Conservation (phyloP, 306 rosid genomes). For the Chamaecrista fasciculata region DNA sequence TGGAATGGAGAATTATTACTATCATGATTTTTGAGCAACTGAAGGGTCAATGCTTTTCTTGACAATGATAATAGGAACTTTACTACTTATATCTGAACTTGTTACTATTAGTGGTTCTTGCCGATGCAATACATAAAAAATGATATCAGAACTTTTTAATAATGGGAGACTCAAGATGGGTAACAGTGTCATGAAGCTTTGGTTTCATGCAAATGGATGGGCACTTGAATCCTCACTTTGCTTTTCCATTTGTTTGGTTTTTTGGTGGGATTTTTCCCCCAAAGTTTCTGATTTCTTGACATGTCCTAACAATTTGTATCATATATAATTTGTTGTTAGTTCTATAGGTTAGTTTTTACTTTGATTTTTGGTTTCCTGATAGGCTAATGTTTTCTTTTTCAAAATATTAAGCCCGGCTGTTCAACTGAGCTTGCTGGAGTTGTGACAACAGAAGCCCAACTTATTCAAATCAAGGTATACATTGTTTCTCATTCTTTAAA, state of each 20-base stretch:
- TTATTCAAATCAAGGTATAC: constrained; percentile 82
- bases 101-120: neutral
- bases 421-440: constrained; percentile 85
- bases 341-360: neutral
- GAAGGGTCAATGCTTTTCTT: neutral
- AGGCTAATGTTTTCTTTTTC: constrained; percentile 21
- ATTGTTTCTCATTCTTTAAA: constrained; percentile 19
- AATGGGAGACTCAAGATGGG: neutral
- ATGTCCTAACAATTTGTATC: neutral
- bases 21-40: neutral
- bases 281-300: neutral
- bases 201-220: neutral
- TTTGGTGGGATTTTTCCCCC: neutral
- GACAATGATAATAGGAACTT: neutral
- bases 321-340: neutral
- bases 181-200: neutral
- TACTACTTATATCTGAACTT: neutral
- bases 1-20: neutral
- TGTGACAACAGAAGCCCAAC: constrained; percentile 70
- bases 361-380: neutral
- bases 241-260: neutral
- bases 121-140: neutral
- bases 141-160: neutral
- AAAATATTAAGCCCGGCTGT: constrained; percentile 91
- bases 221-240: neutral